Conservation (phyloP, 2,329 filamentous ascomycete species). For the Exophiala calicioides region DNA sequence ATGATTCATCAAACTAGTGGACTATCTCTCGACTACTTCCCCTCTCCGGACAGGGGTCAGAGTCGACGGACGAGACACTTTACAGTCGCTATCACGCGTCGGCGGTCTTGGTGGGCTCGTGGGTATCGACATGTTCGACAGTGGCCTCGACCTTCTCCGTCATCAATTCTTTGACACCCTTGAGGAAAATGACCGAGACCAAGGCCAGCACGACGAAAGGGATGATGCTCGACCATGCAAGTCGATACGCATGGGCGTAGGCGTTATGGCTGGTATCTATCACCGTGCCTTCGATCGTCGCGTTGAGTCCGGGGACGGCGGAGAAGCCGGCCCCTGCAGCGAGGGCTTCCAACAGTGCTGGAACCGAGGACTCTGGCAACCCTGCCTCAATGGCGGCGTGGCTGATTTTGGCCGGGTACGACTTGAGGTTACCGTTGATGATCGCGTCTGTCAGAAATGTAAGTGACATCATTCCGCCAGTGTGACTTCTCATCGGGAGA, state of each 20-base stretch:
- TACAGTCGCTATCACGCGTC: too few species aligned
- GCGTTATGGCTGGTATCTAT: constrained; percentile 45
- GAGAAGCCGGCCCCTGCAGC: constrained; percentile 36
- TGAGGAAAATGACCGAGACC: constrained; percentile 47
- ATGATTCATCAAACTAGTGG: too few species aligned
- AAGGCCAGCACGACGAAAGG: constrained; percentile 55
- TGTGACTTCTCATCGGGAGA: too few species aligned
- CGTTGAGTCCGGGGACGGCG: constrained; percentile 42
- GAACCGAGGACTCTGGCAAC: constrained; percentile 42
- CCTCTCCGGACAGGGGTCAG: too few species aligned
- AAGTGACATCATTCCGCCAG: too few species aligned
- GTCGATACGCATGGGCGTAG: constrained; percentile 52
- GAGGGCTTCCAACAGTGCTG: constrained; percentile 44
- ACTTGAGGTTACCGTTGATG: constrained; percentile 50
- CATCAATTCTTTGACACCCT: constrained; percentile 55
- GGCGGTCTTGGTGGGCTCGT: constrained; percentile 19
- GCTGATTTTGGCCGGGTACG: constrained; percentile 45
- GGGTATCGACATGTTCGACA: constrained; percentile 41
- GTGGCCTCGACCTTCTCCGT: constrained; percentile 57
- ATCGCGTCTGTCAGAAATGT: too few species aligned
- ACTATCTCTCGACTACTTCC: too few species aligned
- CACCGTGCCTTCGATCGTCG: constrained; percentile 42
- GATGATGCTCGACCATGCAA: constrained; percentile 54
- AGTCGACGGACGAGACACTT: too few species aligned
- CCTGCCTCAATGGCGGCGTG: constrained; percentile 48